Evolutionary conservation across 2,329 filamentous ascomycete genomes (phyloP), one percentile per base, ranked within the genome.

Genomic region (Clarireedia monteithiana): DNA sequence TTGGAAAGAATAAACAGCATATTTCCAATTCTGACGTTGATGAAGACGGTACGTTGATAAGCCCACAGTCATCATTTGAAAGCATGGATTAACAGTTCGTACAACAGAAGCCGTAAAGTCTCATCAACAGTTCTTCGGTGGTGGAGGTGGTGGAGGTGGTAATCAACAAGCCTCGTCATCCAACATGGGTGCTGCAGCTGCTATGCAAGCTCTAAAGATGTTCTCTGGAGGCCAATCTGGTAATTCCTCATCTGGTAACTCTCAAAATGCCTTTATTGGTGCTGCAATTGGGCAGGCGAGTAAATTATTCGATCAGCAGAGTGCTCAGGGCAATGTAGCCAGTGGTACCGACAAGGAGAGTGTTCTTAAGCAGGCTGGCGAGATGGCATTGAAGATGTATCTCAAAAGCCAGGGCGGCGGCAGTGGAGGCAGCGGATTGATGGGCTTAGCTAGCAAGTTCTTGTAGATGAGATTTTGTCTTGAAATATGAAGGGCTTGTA

Each of bases 361-460:
- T 48, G 89, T 84, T 50, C 76, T 96, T 48, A 83, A 87, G 68
- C 77, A 84, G 70, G 91, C 91, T 3, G 91, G 84, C 1, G 85
- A 95, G 77, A 86, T 89, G 80, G 91, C 91, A 2, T 72, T 96
- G 65, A 91, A 95, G 80, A 87, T 96, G 82, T 96, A 91, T 72
- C 74, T 95, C 76, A 91, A 95, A 81, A 83, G 80, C 64, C 79
- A 90, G 69, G 79, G 79, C 20, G 71, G 77, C n/a, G 66, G 72
- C 3, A 70, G 74, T 24, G 67, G 72, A n/a, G 60, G 61, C 14
- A 73, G 74, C 44, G 74, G 74, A 48, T 67, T 74, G 14, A 71
- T 76, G 59, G 77, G 81, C 2, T 65, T 86, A 57, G 83, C 83
- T 7, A 78, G 77, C 68, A 85, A 85, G 71, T 85, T 86, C 68